Percentiles rank a stretch among this genome's conserved stretches.
These are phyloP conservation scores for Artemisia tridentata DNA, from an alignment of 129 eudicot species.

Conservation along the genomic window DNA sequence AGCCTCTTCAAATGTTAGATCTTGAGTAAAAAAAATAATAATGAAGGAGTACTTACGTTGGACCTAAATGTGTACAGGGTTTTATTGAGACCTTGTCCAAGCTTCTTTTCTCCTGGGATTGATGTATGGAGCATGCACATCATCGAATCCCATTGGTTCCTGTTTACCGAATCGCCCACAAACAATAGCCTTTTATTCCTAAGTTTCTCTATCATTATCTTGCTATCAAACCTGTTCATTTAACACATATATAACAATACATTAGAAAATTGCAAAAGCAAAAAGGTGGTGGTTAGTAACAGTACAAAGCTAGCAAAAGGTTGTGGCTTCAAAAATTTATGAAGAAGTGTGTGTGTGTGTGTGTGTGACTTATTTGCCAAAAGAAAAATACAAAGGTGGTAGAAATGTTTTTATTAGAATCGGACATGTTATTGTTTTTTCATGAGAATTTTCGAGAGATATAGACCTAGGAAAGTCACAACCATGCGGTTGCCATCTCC, in stretches of 20 bases:
- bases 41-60: constrained; percentile 35
- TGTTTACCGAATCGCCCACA: constrained; percentile 76
- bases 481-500: constrained; percentile 53
- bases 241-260: constrained; percentile 8
- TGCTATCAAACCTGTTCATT: constrained; percentile 54
- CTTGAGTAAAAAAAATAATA: not conserved
- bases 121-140: constrained; percentile 56
- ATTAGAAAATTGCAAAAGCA: constrained; percentile 2
- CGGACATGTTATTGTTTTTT: not conserved
- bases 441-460: constrained; percentile 4
- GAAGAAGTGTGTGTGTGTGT: no score
- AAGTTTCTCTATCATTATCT: constrained; percentile 52
- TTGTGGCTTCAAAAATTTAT: no score
- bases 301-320: not conserved
- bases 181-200: constrained; percentile 61
- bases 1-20: not conserved
- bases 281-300: not conserved
- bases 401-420: not conserved
- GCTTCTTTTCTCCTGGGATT: constrained; percentile 39
- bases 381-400: no score
- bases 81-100: constrained; percentile 33
- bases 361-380: no score
- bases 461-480: constrained; percentile 40
- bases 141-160: constrained; percentile 85
- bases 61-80: constrained; percentile 53